Conservation (phyloP, 1,139 yeast species). For the Yamadazyma conglobata region DNA sequence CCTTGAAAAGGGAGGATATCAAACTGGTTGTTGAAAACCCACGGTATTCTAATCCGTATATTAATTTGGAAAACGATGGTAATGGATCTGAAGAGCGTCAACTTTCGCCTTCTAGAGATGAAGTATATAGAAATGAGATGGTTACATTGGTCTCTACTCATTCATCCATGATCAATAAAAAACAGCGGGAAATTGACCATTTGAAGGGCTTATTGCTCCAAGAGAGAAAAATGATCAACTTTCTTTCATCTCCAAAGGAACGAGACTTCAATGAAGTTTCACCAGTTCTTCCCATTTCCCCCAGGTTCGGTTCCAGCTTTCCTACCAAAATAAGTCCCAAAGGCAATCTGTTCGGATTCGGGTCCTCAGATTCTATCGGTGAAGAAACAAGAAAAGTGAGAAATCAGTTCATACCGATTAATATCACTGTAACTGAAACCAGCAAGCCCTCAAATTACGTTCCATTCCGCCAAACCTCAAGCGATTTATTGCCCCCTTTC, state of each 20-base stretch:
- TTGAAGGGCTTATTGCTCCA: constrained; percentile 23
- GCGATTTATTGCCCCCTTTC: constrained; percentile 18
- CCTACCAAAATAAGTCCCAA: constrained; percentile 1
- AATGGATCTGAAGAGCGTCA: no score
- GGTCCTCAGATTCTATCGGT: neutral
- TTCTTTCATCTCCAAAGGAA: constrained; percentile 16
- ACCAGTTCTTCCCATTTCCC: constrained; percentile 9
- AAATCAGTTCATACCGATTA: constrained; percentile 20
- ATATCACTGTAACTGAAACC: constrained; percentile 17
- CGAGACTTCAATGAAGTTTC: constrained; percentile 3
- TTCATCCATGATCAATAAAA: constrained; percentile 22
- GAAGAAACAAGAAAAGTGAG: constrained; percentile 12
- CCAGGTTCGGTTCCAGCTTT: constrained; percentile 4
- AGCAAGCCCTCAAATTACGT: constrained; percentile 15
- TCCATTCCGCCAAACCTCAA: constrained; percentile 7
- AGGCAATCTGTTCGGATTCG: no score
- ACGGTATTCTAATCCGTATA: no score
- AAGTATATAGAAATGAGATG: constrained; percentile 24
- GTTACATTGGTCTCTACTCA: constrained; percentile 24
- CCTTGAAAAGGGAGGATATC: no score
- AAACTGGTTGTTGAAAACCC: no score
- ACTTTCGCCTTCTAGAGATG: constrained; percentile 9
- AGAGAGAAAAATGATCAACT: constrained; percentile 20
- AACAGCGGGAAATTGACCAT: constrained; percentile 27
- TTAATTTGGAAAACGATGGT: no score